A percentile compares a stretch with the other conserved stretches of the same genome.
phyloP scores from a whole-genome alignment of 495 filamentous ascomycete species.

The Lophiotrema nucula region DNA sequence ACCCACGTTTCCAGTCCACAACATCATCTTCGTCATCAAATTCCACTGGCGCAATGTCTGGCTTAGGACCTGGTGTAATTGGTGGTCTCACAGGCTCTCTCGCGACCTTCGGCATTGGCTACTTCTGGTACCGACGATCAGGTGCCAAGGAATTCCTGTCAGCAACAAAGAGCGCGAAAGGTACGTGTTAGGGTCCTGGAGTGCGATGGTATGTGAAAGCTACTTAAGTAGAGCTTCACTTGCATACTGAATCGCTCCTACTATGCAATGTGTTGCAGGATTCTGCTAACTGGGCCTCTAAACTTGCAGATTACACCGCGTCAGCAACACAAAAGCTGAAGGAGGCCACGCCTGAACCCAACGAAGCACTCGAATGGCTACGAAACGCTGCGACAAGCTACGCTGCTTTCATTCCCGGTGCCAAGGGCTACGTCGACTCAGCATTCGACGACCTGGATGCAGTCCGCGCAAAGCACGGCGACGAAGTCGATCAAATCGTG shows the following conservation, averaged over 20 bases:
- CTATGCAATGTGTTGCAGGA: too few species aligned
- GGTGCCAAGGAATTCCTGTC: conserved; percentile 55
- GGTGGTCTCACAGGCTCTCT: conserved; percentile 53
- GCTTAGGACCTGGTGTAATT: conserved; percentile 32
- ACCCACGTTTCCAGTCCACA: conserved; percentile 49
- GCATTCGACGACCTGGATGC: conserved; percentile 63
- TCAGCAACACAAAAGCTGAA: conserved; percentile 51
- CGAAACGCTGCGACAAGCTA: conserved; percentile 59
- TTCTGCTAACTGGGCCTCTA: too few species aligned
- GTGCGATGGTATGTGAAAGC: too few species aligned
- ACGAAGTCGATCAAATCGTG: conserved; percentile 63
- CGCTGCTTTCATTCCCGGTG: conserved; percentile 66
- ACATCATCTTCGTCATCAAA: conserved; percentile 10
- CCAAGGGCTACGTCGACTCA: conserved; percentile 56
- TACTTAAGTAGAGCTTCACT: too few species aligned
- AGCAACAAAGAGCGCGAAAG: conserved; percentile 51
- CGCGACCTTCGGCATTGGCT: conserved; percentile 51
- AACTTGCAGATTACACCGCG: conserved; percentile 50
- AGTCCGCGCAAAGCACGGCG: conserved; percentile 55
- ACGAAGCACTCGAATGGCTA: conserved; percentile 58
- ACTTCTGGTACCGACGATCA: conserved; percentile 58
- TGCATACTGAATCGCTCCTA: too few species aligned
- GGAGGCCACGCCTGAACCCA: conserved; percentile 55
- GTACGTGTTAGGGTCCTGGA: too few species aligned
- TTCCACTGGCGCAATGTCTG: conserved; percentile 21